Evolutionary conservation across 495 filamentous ascomycete genomes (phyloP), one percentile per base, ranked within the genome.

Genomic region (Umbilicaria muhlenbergii): DNA sequence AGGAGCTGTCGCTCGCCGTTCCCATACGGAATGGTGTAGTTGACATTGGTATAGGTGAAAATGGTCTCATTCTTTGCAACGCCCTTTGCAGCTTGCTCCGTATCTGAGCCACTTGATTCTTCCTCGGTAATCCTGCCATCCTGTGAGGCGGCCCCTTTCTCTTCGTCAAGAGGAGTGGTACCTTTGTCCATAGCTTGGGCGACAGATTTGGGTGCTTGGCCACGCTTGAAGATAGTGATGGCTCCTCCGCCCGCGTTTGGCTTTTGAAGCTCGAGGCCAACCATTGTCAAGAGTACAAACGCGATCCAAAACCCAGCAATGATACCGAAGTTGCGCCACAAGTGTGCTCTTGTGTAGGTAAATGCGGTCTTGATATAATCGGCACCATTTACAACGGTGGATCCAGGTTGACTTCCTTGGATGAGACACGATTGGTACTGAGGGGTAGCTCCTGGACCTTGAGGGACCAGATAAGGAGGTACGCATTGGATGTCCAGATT

Each of bases 21-120:
- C 32, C 78, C 66, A 51, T 68, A 70, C 11, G 77, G 76, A 35
- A 87, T 81, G 1, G 67, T 77, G 51, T 91, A 93, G 53, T 75
- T 79, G 34, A 94, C 74, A 46, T 81, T 64, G 48, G 82, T 75
- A 77, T 79, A 92, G 0, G 83, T 89, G 49, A 92, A 78, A 19
- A 92, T 57, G 1, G 71, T 68, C 11, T 74, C 72, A 39, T 76
- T 80, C 44, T 65, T 66, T 2, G 73, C 72, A 39, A 81, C 67
- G 8, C 51, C 61, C 36, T 61, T 54, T 3, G 67, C 60, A 5
- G 54, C 45, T 6, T 57, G 41, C 3, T 48, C 46, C 7, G 49
- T 38, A 12, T 51, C 53, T 11, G 53, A 51, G n/a, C 56, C 43
- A 13, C 54, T 55, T 0, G 49, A 47, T 0, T 58, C 57, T 2